Evolutionary conservation across 73 alveolate genomes (phyloP).

Genomic region (Blepharisma japonicum): DNA sequence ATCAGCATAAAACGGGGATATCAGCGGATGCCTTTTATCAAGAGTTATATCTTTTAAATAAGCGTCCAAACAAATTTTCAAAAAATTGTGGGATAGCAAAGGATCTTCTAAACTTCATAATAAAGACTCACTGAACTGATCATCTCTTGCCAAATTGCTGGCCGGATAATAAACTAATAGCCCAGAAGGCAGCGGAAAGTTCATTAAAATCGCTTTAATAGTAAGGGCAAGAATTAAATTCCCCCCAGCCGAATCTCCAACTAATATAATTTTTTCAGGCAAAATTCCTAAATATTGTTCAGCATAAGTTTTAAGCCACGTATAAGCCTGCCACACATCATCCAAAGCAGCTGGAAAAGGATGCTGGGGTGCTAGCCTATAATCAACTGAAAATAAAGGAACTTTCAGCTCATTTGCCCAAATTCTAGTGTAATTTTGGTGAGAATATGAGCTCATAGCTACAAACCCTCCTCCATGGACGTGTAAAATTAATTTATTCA

Average conservation of each 20-base stretch:
- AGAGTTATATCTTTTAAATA: slow-evolving; percentile 53
- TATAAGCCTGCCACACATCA: slow-evolving; percentile 82
- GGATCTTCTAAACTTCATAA: slow-evolving; percentile 69
- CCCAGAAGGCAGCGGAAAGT: slow-evolving; percentile 32
- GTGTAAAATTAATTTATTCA: slow-evolving; percentile 60
- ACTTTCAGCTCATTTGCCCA: slow-evolving; percentile 82
- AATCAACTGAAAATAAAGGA: slow-evolving; percentile 70
- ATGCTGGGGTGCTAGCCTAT: slow-evolving; percentile 74
- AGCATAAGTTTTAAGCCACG: slow-evolving; percentile 67
- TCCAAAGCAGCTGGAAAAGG: slow-evolving; percentile 76
- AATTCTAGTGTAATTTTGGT: slow-evolving; percentile 80
- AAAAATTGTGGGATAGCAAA: slow-evolving; percentile 75
- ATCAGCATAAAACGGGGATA: slow-evolving; percentile 51
- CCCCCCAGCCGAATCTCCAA: slow-evolving; percentile 89
- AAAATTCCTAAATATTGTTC: slow-evolving; percentile 38
- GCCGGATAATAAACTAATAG: slow-evolving; percentile 40
- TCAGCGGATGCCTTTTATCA: slow-evolving; percentile 52
- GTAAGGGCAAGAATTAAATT: slow-evolving; percentile 65
- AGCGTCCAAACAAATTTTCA: slow-evolving; percentile 70
- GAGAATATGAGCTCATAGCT: slow-evolving; percentile 85
- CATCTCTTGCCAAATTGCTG: slow-evolving; percentile 20
- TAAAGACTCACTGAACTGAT: slow-evolving; percentile 53
- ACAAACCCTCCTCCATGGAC: slow-evolving; percentile 99
- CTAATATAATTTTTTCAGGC: slow-evolving; percentile 58
- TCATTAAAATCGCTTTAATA: not conserved